phyloP scores from a whole-genome alignment of 768 basidiomycete species.

The Boletus bicolor region DNA sequence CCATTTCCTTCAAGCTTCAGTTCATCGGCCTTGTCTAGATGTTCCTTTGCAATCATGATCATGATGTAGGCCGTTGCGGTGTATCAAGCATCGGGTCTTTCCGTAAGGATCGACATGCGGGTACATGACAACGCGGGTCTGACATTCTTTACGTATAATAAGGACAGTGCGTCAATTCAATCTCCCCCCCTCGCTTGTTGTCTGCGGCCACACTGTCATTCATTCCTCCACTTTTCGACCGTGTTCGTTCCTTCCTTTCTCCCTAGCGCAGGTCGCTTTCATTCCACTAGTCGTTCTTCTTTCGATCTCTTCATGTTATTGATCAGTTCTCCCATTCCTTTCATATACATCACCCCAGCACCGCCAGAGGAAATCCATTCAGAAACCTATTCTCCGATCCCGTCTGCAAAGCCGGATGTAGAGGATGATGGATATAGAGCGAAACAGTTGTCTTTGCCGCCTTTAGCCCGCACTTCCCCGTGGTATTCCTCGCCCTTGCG shows the following conservation, averaged over 20 bases:
- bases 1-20: constrained; percentile 77
- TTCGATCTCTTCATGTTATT: constrained; percentile 37
- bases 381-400: constrained; percentile 66
- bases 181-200: constrained; percentile 8
- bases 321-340: constrained; percentile 48
- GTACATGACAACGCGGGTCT: neutral
- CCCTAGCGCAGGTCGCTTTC: constrained; percentile 54
- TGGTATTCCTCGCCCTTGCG: constrained; percentile 52
- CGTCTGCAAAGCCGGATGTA: constrained; percentile 27
- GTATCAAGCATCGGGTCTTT: neutral
- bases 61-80: neutral
- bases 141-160: neutral
- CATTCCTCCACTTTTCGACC: constrained; percentile 6
- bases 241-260: constrained; percentile 28
- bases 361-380: constrained; percentile 48
- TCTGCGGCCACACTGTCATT: neutral
- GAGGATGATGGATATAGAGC: constrained; percentile 56
- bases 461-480: constrained; percentile 23
- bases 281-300: neutral
- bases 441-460: constrained; percentile 52
- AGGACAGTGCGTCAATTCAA: neutral
- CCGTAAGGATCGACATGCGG: neutral
- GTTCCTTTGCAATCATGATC: constrained; percentile 34
- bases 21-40: constrained; percentile 50
- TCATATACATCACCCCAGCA: constrained; percentile 68